Evolutionary conservation across 2,329 filamentous ascomycete genomes (phyloP).

Genomic region (Xylaria sp.): DNA sequence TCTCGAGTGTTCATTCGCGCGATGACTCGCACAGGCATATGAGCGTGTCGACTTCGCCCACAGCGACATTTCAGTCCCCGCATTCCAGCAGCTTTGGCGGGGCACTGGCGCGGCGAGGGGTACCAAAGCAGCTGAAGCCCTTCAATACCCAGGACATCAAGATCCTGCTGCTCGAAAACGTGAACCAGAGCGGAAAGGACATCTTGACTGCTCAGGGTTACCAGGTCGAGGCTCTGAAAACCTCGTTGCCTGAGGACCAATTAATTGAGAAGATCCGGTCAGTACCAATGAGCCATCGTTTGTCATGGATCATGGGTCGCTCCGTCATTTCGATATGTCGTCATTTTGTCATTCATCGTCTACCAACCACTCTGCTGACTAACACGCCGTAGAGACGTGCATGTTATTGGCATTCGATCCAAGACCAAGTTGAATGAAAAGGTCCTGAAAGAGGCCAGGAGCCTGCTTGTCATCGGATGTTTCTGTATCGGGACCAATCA

Average conservation of each 20-base stretch:
- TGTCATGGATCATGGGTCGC: neutral
- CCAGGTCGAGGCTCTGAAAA: slow-evolving; percentile 92
- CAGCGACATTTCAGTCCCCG: slow-evolving; percentile 78
- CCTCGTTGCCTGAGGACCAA: slow-evolving; percentile 88
- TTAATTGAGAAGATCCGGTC: slow-evolving; percentile 96
- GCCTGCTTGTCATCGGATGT: slow-evolving; percentile 94
- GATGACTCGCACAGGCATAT: slow-evolving; percentile 65
- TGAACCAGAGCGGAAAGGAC: slow-evolving; percentile 88
- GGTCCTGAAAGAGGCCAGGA: slow-evolving; percentile 89
- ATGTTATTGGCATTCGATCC: slow-evolving; percentile 97
- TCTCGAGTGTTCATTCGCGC: slow-evolving; percentile 53
- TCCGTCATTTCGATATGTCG: too few relatives aligned
- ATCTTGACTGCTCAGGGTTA: slow-evolving; percentile 89
- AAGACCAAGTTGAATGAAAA: slow-evolving; percentile 94
- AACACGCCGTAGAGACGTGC: slow-evolving; percentile 75
- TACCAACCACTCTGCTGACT: slow-evolving; percentile 11
- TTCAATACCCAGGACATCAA: slow-evolving; percentile 97
- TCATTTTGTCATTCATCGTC: neutral
- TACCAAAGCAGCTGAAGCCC: slow-evolving; percentile 85
- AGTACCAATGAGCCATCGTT: slow-evolving; percentile 46
- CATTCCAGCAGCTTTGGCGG: slow-evolving; percentile 71
- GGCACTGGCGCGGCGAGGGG: slow-evolving; percentile 55
- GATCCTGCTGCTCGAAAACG: slow-evolving; percentile 93
- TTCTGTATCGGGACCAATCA: slow-evolving; percentile 99
- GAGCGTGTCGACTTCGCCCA: slow-evolving; percentile 79